These are phyloP conservation scores for Venturiaceae sp. DNA, from an alignment of 2,329 filamentous ascomycete species.

Conservation along the genomic window DNA sequence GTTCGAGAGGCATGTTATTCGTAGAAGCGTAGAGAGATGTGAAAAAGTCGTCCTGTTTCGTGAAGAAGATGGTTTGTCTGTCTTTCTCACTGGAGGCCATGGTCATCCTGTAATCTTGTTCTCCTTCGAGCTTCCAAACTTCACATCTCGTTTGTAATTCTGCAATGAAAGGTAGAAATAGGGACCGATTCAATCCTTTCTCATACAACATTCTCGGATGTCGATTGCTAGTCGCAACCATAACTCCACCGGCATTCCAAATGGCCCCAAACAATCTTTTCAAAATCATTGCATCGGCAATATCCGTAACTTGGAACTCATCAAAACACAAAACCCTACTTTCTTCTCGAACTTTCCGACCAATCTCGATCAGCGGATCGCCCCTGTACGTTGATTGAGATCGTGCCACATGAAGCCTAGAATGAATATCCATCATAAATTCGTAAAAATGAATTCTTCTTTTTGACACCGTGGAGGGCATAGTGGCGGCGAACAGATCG, in stretches of 20 bases:
- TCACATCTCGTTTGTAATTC: slow-evolving; percentile 4
- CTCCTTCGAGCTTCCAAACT: slow-evolving; percentile 1
- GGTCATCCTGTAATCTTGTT: slow-evolving; percentile 8
- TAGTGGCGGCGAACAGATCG: slow-evolving; percentile 93
- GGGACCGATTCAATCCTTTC: slow-evolving; percentile 92
- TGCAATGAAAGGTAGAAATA: slow-evolving; percentile 81
- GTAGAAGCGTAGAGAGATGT: background rate
- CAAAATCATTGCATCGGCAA: slow-evolving; percentile 97
- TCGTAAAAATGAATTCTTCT: slow-evolving; percentile 97
- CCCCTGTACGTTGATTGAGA: slow-evolving; percentile 80
- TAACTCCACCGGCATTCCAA: slow-evolving; percentile 90
- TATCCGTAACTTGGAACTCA: slow-evolving; percentile 64
- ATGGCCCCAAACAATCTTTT: slow-evolving; percentile 76
- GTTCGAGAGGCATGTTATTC: slow-evolving; percentile 4
- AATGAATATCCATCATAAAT: slow-evolving; percentile 98
- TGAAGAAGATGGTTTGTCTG: background rate
- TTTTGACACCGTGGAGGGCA: slow-evolving; percentile 77
- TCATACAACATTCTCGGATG: slow-evolving; percentile 95
- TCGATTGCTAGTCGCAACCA: slow-evolving; percentile 94
- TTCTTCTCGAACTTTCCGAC: slow-evolving; percentile 78
- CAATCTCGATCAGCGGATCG: slow-evolving; percentile 82
- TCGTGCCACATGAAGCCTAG: slow-evolving; percentile 80
- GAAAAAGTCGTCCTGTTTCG: background rate
- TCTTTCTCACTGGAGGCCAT: background rate
- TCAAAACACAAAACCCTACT: slow-evolving; percentile 91